A percentile compares a stretch with the other conserved stretches of the same genome.
Evolutionary conservation across 148 eudicot species (phyloP).

Genomic region (Camellia japonica): DNA sequence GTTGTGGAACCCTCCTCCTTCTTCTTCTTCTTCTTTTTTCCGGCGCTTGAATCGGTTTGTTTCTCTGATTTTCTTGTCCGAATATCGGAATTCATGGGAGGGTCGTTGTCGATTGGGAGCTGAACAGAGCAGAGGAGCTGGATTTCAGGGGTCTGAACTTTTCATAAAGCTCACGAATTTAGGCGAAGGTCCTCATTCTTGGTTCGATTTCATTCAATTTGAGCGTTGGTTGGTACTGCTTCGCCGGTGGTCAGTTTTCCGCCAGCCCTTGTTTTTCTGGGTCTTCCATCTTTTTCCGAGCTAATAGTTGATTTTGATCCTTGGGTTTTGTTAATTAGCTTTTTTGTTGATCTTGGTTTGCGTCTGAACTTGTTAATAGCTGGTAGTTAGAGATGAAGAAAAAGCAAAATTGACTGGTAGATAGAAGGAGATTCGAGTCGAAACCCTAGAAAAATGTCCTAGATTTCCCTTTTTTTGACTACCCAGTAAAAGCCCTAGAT

Average conservation of each 20-base stretch:
- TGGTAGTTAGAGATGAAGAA: conserved; percentile 39
- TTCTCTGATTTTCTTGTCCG: not conserved
- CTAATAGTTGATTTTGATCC: not conserved
- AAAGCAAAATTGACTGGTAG: conserved; percentile 55
- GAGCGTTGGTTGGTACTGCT: not conserved
- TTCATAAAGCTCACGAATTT: not conserved
- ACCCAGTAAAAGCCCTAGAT: conserved; percentile 24
- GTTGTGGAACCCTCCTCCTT: not conserved
- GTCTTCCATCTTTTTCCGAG: not conserved
- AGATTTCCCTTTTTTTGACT: not conserved
- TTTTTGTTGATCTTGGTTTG: conserved; percentile 17
- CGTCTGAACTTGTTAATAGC: conserved; percentile 21
- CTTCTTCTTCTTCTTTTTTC: no score
- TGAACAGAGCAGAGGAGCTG: not conserved
- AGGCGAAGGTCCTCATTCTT: not conserved
- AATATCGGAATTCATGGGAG: not conserved
- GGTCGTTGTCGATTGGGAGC: not conserved
- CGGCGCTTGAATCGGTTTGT: not conserved
- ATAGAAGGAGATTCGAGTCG: conserved; percentile 23
- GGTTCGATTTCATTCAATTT: not conserved
- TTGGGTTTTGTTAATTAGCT: conserved; percentile 11
- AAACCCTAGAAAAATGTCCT: conserved; percentile 19
- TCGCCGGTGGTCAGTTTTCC: conserved; percentile 1
- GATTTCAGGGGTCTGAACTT: conserved; percentile 3
- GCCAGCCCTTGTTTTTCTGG: not conserved